Evolutionary conservation across 192 early-diverging fungal species (phyloP).

Genomic region (Podila verticillata): DNA sequence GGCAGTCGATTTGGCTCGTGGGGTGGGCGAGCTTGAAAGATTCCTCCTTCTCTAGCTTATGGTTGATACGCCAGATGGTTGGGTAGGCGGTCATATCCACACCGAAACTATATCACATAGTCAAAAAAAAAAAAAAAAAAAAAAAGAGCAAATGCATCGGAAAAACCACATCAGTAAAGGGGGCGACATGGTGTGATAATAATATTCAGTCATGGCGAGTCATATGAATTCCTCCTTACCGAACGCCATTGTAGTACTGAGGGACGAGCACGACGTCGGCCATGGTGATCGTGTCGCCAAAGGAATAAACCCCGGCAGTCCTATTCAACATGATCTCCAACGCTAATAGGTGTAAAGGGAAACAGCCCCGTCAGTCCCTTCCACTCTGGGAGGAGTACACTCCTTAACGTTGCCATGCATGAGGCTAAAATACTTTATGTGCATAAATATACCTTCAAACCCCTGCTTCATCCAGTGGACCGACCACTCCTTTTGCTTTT

Average conservation of each 20-base stretch:
- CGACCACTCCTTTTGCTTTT: conserved; percentile 63
- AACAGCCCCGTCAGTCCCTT: neutral
- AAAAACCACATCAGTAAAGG: neutral
- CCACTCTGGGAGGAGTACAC: too few relatives aligned
- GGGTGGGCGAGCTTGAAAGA: conserved; percentile 74
- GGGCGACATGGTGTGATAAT: neutral
- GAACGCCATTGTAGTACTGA: conserved; percentile 79
- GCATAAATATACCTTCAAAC: conserved; percentile 60
- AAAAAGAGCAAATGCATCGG: neutral
- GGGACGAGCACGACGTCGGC: conserved; percentile 86
- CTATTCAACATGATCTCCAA: conserved; percentile 57
- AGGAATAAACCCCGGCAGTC: conserved; percentile 80
- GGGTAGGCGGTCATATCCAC: conserved; percentile 81
- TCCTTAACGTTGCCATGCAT: too few relatives aligned
- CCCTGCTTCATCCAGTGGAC: conserved; percentile 63
- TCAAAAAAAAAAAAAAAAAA: neutral
- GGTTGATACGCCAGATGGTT: conserved; percentile 68
- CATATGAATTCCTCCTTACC: conserved; percentile 53
- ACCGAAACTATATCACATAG: conserved; percentile 48
- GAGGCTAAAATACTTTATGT: too few relatives aligned
- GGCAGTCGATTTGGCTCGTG: conserved; percentile 71
- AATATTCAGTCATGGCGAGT: neutral
- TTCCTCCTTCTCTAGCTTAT: conserved; percentile 60
- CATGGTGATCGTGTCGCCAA: conserved; percentile 85
- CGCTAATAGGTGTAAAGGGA: conserved; percentile 5